Evolutionary conservation across 176 grass and related monocot genomes (phyloP).

Genomic region (Oryza officinalis): DNA sequence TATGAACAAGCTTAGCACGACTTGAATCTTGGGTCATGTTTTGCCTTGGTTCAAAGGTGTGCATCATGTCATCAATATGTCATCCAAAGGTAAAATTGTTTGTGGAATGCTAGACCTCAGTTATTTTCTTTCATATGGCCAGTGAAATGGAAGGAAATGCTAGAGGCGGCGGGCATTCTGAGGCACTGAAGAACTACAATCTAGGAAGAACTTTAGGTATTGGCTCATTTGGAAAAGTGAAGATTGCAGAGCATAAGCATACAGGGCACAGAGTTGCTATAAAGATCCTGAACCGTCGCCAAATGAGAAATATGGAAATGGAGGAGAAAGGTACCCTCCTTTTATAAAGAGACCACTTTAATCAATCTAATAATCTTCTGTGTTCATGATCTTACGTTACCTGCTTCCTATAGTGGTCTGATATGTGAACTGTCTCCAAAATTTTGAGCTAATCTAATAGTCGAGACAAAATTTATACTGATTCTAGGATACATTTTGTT

Average conservation of each 20-base stretch:
- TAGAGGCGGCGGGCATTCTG: conserved; percentile 55
- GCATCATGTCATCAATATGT: background rate
- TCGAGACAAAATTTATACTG: background rate
- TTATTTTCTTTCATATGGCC: conserved; percentile 18
- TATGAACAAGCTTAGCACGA: background rate
- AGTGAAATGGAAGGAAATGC: conserved; percentile 67
- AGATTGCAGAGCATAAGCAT: conserved; percentile 87
- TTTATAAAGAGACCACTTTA: background rate
- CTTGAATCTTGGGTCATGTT: background rate
- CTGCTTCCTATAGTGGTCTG: background rate
- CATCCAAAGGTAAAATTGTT: background rate
- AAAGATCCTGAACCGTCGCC: conserved; percentile 78
- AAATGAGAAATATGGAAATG: conserved; percentile 88
- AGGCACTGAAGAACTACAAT: conserved; percentile 75
- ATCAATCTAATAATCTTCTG: conserved; percentile 17
- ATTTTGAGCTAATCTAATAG: background rate
- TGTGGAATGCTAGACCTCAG: background rate
- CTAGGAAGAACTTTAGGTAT: conserved; percentile 89
- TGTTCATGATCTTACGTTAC: background rate
- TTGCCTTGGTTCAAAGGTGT: background rate
- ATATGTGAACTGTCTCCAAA: conserved; percentile 13
- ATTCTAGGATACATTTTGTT: background rate
- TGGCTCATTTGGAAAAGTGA: conserved; percentile 93
- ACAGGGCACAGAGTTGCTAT: conserved; percentile 86
- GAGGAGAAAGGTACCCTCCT: conserved; percentile 79